Percentiles rank a stretch among this genome's conserved stretches.
These are phyloP conservation scores for Orobanche coerulescens DNA, from an alignment of 257 asterid species.

Conservation along the genomic window DNA sequence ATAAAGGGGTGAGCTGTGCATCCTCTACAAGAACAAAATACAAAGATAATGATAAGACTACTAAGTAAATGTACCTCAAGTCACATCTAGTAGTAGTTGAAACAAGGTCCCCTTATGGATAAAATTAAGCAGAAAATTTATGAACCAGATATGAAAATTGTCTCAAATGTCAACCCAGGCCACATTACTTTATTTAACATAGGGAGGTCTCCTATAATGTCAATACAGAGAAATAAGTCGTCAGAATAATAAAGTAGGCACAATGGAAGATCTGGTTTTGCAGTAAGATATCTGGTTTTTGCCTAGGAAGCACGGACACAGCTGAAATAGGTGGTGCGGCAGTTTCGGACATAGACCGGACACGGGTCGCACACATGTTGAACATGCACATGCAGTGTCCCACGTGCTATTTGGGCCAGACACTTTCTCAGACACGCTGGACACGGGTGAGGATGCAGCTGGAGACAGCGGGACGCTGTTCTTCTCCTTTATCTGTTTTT, in stretches of 20 bases:
- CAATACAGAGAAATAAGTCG: background rate
- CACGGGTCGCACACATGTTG: too few relatives aligned
- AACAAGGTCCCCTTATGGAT: constrained; percentile 1
- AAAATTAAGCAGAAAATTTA: constrained; percentile 3
- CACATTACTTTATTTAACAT: background rate
- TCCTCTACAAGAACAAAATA: constrained; percentile 47
- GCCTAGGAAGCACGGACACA: too few relatives aligned
- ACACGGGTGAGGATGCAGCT: too few relatives aligned
- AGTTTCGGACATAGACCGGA: too few relatives aligned
- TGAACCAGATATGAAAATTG: background rate
- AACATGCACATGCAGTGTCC: too few relatives aligned
- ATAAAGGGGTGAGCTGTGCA: constrained; percentile 76
- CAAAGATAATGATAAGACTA: constrained; percentile 6
- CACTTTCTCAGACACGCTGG: too few relatives aligned
- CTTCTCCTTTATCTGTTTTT: too few relatives aligned
- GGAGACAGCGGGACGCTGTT: too few relatives aligned
- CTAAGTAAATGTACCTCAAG: constrained; percentile 1
- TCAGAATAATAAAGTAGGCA: background rate
- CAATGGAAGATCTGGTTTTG: background rate
- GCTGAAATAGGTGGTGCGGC: too few relatives aligned
- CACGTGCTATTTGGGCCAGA: too few relatives aligned
- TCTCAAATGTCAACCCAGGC: background rate
- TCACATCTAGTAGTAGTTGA: background rate
- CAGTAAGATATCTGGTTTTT: too few relatives aligned
- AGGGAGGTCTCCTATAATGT: background rate